Evolutionary conservation across 169 alveolate species (phyloP), one percentile per base, ranked within the genome.

Genomic region (Eimeria acervulina): DNA sequence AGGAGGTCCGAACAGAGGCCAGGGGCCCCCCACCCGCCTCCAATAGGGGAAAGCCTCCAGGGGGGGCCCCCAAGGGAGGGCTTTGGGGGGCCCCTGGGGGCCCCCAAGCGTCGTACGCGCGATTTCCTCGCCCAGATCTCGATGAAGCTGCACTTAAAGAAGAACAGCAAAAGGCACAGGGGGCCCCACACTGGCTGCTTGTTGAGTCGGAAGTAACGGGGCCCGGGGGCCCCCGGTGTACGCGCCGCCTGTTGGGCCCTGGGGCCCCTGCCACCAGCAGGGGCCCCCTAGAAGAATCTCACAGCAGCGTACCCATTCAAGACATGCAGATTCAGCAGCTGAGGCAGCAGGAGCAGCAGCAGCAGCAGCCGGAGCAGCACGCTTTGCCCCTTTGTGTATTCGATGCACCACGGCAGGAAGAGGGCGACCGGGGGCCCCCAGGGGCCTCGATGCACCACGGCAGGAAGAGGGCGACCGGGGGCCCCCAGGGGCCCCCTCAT

Each of bases 61-160:
- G 66, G 66, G 66, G 66, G 66, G n/a, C 66, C 66, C 66, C 66
- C 66, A 55, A 7, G 17, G 26, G 15, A 6, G 66, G 33, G 55
- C 59, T 76, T 33, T 36, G 28, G 87, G 90, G 55, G 87, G 55
- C 59, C 87, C 61, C 87, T 8, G 59, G 87, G 59, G 59, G 87
- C 36, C 28, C 59, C n/a, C 63, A 68, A 8, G 87, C 26, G 26
- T 12, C 26, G 26, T 12, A 13, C 0, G 70, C 70, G 63, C 90
- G 90, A 6, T 80, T 80, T 38, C 90, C 90, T 42, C 63, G 90
- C 17, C 90, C 90, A 44, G 90, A 80, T 28, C 90, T 80, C 23
- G 90, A 80, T 47, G 68, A 26, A n/a, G 68, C 42, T 12, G 90
- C 90, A 15, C 68, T 80, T n/a, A 80, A n/a, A 47, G 47, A 23